phyloP scores from a whole-genome alignment of 2,329 filamentous ascomycete genomes.

The Verruconis gallopava region DNA sequence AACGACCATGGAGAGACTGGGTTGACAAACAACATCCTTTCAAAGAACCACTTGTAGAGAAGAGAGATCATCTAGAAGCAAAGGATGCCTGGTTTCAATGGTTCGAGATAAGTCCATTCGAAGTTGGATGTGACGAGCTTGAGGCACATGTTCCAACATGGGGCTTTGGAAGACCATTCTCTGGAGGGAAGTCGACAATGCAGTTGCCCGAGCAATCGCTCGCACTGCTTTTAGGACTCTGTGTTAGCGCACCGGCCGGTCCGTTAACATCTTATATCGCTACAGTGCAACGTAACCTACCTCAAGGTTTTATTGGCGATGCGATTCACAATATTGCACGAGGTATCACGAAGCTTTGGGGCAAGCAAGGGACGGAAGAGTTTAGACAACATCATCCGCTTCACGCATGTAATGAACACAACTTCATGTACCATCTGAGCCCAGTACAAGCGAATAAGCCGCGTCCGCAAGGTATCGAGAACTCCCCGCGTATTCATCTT shows the following conservation, averaged over 20 bases:
- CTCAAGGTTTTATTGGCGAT: slow-evolving; percentile 19
- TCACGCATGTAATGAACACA: slow-evolving; percentile 23
- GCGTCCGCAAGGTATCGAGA: slow-evolving; percentile 19
- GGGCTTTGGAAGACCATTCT: slow-evolving; percentile 23
- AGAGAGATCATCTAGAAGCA: slow-evolving; percentile 19
- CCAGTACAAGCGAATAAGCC: slow-evolving; percentile 12
- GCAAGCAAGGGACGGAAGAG: slow-evolving; percentile 21
- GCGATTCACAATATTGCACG: slow-evolving; percentile 17
- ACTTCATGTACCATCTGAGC: slow-evolving; percentile 21
- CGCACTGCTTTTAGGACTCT: slow-evolving; percentile 20
- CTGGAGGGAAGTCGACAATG: slow-evolving; percentile 19
- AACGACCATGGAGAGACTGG: slow-evolving; percentile 20
- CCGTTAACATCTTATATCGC: slow-evolving; percentile 21
- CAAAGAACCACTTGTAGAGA: slow-evolving; percentile 15
- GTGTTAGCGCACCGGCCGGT: slow-evolving; percentile 21
- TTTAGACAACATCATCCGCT: slow-evolving; percentile 23
- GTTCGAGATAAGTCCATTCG: slow-evolving; percentile 23
- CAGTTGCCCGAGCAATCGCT: slow-evolving; percentile 23
- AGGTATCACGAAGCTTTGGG: slow-evolving; percentile 19
- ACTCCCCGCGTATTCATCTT: slow-evolving; percentile 23
- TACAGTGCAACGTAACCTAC: slow-evolving; percentile 21
- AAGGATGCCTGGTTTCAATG: slow-evolving; percentile 26
- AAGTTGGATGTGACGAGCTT: slow-evolving; percentile 25
- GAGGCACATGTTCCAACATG: slow-evolving; percentile 23
- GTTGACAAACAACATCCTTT: slow-evolving; percentile 17